A percentile compares a stretch with the other conserved stretches of the same genome.
phyloP scores from a whole-genome alignment of 2,329 filamentous ascomycete species.

The Drechslera avenae region DNA sequence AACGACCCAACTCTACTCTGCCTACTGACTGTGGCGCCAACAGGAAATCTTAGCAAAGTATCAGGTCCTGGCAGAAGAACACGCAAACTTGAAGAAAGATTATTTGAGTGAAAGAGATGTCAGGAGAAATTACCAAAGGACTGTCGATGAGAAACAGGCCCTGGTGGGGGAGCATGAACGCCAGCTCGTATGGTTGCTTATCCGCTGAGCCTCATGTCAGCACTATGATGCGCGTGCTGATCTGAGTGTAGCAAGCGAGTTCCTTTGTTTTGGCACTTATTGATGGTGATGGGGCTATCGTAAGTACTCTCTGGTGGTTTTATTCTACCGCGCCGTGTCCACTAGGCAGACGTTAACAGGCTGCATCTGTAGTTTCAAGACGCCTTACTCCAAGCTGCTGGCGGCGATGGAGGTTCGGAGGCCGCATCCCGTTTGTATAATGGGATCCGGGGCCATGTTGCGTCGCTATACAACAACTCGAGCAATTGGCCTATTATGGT shows the following conservation, averaged over 20 bases:
- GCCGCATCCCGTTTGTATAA: constrained; percentile 52
- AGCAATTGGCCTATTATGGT: constrained; percentile 54
- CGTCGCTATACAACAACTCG: constrained; percentile 48
- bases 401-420: constrained; percentile 52
- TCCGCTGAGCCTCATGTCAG: neutral
- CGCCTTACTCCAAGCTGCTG: constrained; percentile 48
- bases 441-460: constrained; percentile 51
- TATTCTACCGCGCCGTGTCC: neutral
- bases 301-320: constrained; percentile 29
- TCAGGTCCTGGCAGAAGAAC: constrained; percentile 29
- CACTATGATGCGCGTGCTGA: constrained; percentile 6
- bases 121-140: constrained; percentile 39
- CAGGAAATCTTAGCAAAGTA: constrained; percentile 41
- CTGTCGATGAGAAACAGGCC: constrained; percentile 26
- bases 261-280: constrained; percentile 55
- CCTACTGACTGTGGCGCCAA: constrained; percentile 24
- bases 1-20: too few relatives aligned
- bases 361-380: constrained; percentile 49
- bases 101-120: constrained; percentile 40
- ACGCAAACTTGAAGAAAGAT: constrained; percentile 37
- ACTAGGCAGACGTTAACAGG: neutral
- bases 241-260: constrained; percentile 36
- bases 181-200: constrained; percentile 28
- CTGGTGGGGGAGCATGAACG: constrained; percentile 28
- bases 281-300: constrained; percentile 57